Conservation (phyloP, 768 basidiomycete species). For the Crucibulum laeve region DNA sequence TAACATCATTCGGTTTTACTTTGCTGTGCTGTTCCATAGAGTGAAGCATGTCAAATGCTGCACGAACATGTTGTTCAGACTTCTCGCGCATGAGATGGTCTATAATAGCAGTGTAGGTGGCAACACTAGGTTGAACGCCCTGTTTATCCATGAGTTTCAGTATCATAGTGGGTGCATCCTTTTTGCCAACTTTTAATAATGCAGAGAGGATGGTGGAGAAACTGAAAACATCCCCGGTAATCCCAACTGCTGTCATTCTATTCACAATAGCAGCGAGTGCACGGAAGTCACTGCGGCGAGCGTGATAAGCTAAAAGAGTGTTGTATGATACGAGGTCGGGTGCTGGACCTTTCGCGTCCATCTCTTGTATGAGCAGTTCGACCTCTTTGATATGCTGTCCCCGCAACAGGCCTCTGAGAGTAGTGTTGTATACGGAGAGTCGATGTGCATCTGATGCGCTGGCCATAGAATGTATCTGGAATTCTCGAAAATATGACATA, state of each 20-base stretch:
- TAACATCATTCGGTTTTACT: constrained; percentile 65
- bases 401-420: constrained; percentile 62
- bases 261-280: constrained; percentile 54
- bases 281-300: constrained; percentile 58
- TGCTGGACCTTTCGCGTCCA: constrained; percentile 47
- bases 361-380: constrained; percentile 33
- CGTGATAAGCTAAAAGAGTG: constrained; percentile 68
- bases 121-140: constrained; percentile 68
- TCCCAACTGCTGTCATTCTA: constrained; percentile 44
- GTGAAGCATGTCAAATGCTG: constrained; percentile 65
- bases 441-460: constrained; percentile 16
- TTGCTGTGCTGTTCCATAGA: constrained; percentile 65
- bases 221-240: constrained; percentile 77
- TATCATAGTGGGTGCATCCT: constrained; percentile 62
- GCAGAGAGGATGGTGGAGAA: constrained; percentile 85
- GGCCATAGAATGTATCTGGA: constrained; percentile 32
- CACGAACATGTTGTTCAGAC: constrained; percentile 46
- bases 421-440: constrained; percentile 66
- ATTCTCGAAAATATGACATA: constrained; percentile 44
- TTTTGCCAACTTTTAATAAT: constrained; percentile 60
- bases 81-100: constrained; percentile 62
- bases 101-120: constrained; percentile 78
- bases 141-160: constrained; percentile 73
- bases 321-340: constrained; percentile 81
- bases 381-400: constrained; percentile 35